Evolutionary conservation across 441 rosid species (phyloP).

Genomic region (Populus hybrid): DNA sequence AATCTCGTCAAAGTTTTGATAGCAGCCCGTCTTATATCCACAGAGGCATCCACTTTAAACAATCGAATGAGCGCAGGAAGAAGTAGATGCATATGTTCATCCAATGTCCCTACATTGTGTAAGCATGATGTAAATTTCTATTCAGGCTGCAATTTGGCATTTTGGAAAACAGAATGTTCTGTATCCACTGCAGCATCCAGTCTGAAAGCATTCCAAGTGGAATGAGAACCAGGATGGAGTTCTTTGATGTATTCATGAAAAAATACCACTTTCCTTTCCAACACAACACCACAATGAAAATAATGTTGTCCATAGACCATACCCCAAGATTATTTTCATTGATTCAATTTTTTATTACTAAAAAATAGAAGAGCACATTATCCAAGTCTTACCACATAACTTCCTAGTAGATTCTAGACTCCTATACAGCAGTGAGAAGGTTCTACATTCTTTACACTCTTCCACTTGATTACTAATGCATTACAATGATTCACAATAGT

Average conservation of each 20-base stretch:
- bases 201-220: not conserved
- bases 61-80: conserved; percentile 95
- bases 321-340: not conserved
- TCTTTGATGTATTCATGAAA: not conserved
- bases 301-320: not conserved
- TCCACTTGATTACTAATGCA: not conserved
- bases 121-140: conserved; percentile 3
- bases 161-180: not conserved
- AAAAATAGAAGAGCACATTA: not conserved
- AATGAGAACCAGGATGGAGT: not conserved
- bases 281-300: not conserved
- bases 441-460: not conserved
- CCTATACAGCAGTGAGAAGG: not conserved
- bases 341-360: not conserved
- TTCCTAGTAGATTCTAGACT: not conserved
- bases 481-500: not conserved
- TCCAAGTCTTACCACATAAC: not conserved
- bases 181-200: not conserved
- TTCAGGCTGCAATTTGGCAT: not conserved
- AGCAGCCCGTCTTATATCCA: conserved; percentile 84
- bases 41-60: conserved; percentile 95
- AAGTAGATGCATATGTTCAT: conserved; percentile 99
- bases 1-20: conserved; percentile 95
- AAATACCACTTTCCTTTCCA: not conserved
- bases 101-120: conserved; percentile 74